A percentile compares a stretch with the other conserved stretches of the same genome.
Evolutionary conservation across 441 rosid genomes (phyloP).

Genomic region (Hypseocharis bilobata): DNA sequence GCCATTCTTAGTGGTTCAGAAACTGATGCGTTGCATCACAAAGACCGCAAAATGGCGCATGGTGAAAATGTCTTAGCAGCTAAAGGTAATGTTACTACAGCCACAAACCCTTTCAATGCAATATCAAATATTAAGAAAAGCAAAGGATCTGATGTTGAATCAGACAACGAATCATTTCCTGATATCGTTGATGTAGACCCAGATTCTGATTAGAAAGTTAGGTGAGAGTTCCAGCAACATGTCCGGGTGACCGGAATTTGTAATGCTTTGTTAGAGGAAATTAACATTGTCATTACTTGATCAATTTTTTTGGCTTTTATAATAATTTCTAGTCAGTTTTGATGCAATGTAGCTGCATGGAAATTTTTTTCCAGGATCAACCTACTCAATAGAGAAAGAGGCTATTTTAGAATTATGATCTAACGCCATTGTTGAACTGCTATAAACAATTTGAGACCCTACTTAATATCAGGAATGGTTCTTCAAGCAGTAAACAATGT

Average conservation of each 20-base stretch:
- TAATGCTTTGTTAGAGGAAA: not conserved
- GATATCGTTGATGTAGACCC: conserved; percentile 35
- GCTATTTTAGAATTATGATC: not conserved
- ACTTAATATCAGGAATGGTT: no score
- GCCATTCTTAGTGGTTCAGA: conserved; percentile 4
- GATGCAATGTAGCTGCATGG: no score
- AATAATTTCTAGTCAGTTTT: not conserved
- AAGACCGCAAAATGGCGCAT: conserved; percentile 7
- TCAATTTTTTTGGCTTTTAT: not conserved
- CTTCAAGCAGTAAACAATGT: no score
- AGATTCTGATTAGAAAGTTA: conserved; percentile 30
- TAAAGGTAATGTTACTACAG: conserved; percentile 7
- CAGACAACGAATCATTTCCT: conserved; percentile 30
- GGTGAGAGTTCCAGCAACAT: not conserved
- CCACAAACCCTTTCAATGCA: conserved; percentile 6
- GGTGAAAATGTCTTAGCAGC: conserved; percentile 15
- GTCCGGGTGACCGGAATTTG: not conserved
- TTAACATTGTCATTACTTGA: not conserved
- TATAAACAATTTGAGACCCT: no score
- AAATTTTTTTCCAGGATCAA: not conserved
- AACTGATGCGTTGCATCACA: not conserved
- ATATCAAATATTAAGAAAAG: conserved; percentile 16
- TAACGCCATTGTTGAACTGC: no score
- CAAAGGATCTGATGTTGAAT: conserved; percentile 3
- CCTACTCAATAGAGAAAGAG: no score